Base-by-base conservation (phyloP, 352 stramenopile species). In the Phytopythium oedochilum region DNA sequence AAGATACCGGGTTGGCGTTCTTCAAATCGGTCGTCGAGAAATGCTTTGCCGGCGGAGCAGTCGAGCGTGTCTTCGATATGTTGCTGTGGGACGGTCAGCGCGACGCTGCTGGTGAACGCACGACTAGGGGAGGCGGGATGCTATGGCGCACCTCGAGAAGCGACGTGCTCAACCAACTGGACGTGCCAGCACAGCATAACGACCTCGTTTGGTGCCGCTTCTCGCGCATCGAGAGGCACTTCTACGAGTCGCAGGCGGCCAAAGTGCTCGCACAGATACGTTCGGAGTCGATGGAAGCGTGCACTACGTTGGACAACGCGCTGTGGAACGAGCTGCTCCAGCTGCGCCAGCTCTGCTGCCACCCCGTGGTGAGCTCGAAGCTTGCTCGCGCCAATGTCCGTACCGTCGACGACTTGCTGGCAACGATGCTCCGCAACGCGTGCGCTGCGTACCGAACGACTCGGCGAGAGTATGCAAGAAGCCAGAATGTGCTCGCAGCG, bases 271-370 rank as follows among this genome's bases (percentile, higher is more conserved):
- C 38, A 8, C 38, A 20, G 18, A n/a, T 43, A 4, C 38, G 38
- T 14, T 25, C 38, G 10, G 38, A 43, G 18, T 6, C n/a, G 28
- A 22, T 61, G 2, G 26, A n/a, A 46, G 22, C 18, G 1, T 11
- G 14, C 52, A 36, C 51, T 61, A 66, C 18, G 66, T 71, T n/a
- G 61, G 68, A 23, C 70, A 83, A 32, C 55, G 39, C 6, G 57
- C 39, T 97, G 23, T 82, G 79, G 66, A 61, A 80, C 29, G 78
- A 83, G 15, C 53, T 98, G 10, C 70, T 97, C n/a, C 60, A 82
- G 34, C 67, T 98, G 32, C 81, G 91, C 15, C 89, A 97, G 60
- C 78, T 96, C 3, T 98, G 92, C 57, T 97, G 89, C 43, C 92
- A 98, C 67, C 92, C 91, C 6, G 38, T 43, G 7, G 38, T 43